Evolutionary conservation across 331 rosid species (phyloP).

Genomic region (Rhamnella rubrinervis): DNA sequence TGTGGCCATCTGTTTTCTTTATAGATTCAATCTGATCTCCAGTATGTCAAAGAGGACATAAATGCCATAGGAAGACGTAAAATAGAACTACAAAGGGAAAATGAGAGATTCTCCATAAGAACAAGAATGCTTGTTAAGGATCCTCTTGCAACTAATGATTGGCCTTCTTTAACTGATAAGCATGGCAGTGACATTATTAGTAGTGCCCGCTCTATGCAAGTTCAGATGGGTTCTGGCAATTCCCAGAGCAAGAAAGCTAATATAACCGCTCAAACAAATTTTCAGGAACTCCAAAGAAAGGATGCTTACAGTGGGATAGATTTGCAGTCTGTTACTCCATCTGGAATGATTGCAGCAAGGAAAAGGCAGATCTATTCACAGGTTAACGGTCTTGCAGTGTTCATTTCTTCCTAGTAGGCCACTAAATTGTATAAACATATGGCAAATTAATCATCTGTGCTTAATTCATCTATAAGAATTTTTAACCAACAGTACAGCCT

Average conservation of each 20-base stretch:
- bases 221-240: conserved; percentile 24
- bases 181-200: conserved; percentile 22
- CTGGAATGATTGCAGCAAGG: conserved; percentile 22
- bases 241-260: conserved; percentile 16
- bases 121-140: conserved; percentile 31
- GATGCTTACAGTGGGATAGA: conserved; percentile 19
- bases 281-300: conserved; percentile 20
- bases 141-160: conserved; percentile 17
- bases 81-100: conserved; percentile 28
- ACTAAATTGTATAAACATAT: neutral
- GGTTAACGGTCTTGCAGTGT: conserved; percentile 20
- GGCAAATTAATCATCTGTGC: neutral
- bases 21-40: conserved; percentile 41
- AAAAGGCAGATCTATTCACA: conserved; percentile 38
- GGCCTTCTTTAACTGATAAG: conserved; percentile 16
- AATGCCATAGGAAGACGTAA: conserved; percentile 36
- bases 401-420: neutral
- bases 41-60: conserved; percentile 38
- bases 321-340: conserved; percentile 27
- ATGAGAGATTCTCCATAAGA: conserved; percentile 24
- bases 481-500: neutral
- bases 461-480: neutral
- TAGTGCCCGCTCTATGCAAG: conserved; percentile 20
- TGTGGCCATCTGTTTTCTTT: neutral
- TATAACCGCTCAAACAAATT: conserved; percentile 17